These are phyloP conservation scores for Phalaenopsis equestris DNA, from an alignment of 106 monocot species.

Conservation along the genomic window DNA sequence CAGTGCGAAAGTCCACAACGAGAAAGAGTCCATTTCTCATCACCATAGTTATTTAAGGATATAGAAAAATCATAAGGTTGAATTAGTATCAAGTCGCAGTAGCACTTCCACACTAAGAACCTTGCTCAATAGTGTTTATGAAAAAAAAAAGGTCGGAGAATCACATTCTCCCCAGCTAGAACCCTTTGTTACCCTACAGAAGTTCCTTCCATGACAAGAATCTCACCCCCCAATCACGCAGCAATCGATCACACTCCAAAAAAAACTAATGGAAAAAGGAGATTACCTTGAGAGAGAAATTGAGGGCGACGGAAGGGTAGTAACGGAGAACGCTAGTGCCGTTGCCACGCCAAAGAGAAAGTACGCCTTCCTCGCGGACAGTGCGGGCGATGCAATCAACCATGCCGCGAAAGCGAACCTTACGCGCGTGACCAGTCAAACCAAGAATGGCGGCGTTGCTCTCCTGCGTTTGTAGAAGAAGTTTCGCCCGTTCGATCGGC, in stretches of 20 bases:
- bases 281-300: conserved; percentile 95
- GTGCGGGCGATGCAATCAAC: conserved; percentile 78
- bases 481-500: conserved; percentile 93
- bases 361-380: conserved; percentile 77
- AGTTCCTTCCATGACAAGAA: background rate
- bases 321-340: conserved; percentile 87
- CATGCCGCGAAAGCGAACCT: conserved; percentile 68
- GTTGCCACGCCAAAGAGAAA: conserved; percentile 97
- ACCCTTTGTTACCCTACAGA: background rate
- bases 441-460: conserved; percentile 82
- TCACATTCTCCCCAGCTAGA: background rate
- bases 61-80: background rate
- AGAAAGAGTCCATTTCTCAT: background rate
- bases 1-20: background rate
- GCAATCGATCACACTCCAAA: background rate
- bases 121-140: no score
- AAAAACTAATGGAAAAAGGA: background rate
- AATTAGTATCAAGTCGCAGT: background rate
- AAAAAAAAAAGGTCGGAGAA: no score
- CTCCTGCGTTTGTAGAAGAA: conserved; percentile 96
- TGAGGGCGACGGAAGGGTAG: conserved; percentile 98
- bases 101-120: background rate
- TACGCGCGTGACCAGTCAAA: conserved; percentile 22
- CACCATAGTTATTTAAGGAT: background rate
- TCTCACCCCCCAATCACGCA: background rate